Evolutionary conservation across 305 asterid species (phyloP).

Genomic region (Fraxinus angustifolia): DNA sequence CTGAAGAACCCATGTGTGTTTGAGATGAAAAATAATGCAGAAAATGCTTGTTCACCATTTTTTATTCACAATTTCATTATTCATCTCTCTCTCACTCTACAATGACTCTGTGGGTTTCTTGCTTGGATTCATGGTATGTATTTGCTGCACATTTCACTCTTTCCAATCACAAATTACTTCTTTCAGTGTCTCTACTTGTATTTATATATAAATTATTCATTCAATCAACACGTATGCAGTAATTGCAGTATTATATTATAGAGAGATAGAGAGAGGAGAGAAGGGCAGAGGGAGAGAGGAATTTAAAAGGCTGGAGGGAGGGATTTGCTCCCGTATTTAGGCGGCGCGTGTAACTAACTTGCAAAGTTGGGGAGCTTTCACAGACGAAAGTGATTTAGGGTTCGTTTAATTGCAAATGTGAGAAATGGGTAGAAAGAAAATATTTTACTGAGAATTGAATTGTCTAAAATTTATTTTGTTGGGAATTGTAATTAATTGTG

Average conservation of each 20-base stretch:
- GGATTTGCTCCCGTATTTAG: slow-evolving; percentile 31
- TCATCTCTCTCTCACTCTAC: slow-evolving; percentile 1
- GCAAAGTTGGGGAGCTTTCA: slow-evolving; percentile 18
- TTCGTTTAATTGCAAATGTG: too few species aligned
- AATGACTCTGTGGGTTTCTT: slow-evolving; percentile 34
- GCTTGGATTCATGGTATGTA: slow-evolving; percentile 32
- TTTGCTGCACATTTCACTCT: slow-evolving; percentile 6
- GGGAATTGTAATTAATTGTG: too few species aligned
- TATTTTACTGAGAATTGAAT: too few species aligned
- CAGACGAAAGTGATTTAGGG: background rate
- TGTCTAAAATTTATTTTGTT: too few species aligned
- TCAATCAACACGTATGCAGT: slow-evolving; percentile 20
- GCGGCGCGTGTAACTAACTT: slow-evolving; percentile 29
- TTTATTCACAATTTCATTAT: background rate
- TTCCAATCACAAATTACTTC: slow-evolving; percentile 7
- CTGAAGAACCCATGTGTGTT: slow-evolving; percentile 66
- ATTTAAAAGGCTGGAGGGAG: slow-evolving; percentile 20
- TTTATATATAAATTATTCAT: background rate
- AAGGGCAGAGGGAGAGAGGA: background rate
- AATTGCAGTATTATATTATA: background rate
- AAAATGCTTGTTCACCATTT: slow-evolving; percentile 23
- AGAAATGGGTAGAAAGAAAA: too few species aligned
- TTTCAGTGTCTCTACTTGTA: background rate
- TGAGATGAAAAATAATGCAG: slow-evolving; percentile 38
- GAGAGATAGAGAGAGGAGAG: slow-evolving; percentile 12